Evolutionary conservation across 345 rosid genomes (phyloP), one percentile per base, ranked within the genome.

Genomic region (Citrus sp.): DNA sequence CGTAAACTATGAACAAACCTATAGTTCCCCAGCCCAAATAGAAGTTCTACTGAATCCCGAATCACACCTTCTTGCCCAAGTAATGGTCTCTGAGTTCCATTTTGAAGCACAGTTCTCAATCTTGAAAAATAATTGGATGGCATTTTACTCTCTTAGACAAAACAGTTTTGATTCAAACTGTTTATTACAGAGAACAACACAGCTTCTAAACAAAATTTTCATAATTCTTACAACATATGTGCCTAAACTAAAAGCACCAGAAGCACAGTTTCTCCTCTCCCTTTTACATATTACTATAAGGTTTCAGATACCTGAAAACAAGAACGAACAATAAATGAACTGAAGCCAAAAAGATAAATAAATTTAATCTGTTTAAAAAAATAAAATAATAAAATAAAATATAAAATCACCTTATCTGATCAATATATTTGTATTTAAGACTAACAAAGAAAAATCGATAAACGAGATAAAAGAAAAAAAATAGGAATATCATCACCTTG

Each of bases 61-160:
- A 88, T 22, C 62, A 82, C 82, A 49, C 85, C 81, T 67, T 86
- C 89, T 63, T 78, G 75, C 64, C 88, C 84, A 59, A 74, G 5
- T 27, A 80, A 70, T 8, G 88, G 84, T 74, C 84, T 87, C 71
- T 67, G 87, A 70, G 88, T 77, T 38, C 91, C 86, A 75, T 82
- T 88, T 80, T 81, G 91, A 22, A 89, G 81, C 19, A 90, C 91
- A 82, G 79, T 81, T 82, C 89, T 87, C 68, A 93, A 66, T 66
- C 86, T 87, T 16, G 87, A 71, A 67, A 86, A 85, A 78, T 71
- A 86, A 34, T 73, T 77, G 49, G 86, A 86, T 51, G 91, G 86
- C 98, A 94, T 94, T 88, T 86, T 88, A 83, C n/a, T 84, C 82
- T 70, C 84, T 82, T 81, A 80, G 80, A 67, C 79, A 68, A 72